Conservation (phyloP, 768 basidiomycete genomes). For the Piloderma croceum region DNA sequence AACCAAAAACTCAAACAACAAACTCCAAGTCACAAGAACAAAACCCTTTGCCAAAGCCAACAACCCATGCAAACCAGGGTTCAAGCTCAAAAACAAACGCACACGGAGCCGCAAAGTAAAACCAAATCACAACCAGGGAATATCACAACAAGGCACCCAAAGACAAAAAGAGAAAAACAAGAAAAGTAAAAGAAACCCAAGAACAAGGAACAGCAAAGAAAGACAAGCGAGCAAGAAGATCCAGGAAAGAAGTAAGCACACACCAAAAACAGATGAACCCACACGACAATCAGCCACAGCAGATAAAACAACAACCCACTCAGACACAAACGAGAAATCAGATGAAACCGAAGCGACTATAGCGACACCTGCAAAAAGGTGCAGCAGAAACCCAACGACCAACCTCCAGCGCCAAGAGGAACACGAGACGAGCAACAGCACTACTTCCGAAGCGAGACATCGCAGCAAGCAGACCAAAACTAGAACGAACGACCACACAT, state of each 20-base stretch:
- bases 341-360: conserved; percentile 54
- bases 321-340: conserved; percentile 88
- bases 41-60: conserved; percentile 72
- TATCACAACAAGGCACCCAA: conserved; percentile 62
- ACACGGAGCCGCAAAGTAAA: conserved; percentile 97
- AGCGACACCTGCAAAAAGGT: conserved; percentile 47
- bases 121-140: conserved; percentile 73
- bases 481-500: conserved; percentile 91
- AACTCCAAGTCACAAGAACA: conserved; percentile 67
- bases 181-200: conserved; percentile 58
- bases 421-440: conserved; percentile 78
- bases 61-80: conserved; percentile 83
- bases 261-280: neutral
- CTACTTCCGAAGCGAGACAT: conserved; percentile 80
- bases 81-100: conserved; percentile 82
- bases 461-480: conserved; percentile 80
- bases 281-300: conserved; percentile 91
- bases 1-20: conserved; percentile 85
- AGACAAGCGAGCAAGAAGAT: conserved; percentile 83
- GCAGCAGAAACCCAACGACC: conserved; percentile 66
- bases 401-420: conserved; percentile 75
- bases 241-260: conserved; percentile 23
- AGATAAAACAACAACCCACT: conserved; percentile 85
- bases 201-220: conserved; percentile 88
- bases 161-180: conserved; percentile 77